A percentile compares a stretch with the other conserved stretches of the same genome.
These are phyloP conservation scores for Noccaea bulbosa DNA, from an alignment of 345 rosid species.

Conservation along the genomic window DNA sequence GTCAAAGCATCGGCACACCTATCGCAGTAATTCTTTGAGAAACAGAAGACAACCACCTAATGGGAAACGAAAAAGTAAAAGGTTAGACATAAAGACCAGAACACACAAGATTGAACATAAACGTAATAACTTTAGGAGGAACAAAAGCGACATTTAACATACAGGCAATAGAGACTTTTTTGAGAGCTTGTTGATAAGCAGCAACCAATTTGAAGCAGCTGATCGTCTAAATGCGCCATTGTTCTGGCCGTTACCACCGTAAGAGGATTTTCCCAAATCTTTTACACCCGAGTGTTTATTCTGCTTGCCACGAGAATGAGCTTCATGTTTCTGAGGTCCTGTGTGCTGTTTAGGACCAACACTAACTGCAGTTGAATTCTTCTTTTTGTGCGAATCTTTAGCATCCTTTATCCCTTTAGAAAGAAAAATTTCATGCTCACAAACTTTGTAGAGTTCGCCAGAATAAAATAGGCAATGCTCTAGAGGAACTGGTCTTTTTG, in stretches of 20 bases:
- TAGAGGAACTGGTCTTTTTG: conserved; percentile 94
- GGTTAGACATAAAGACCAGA: conserved; percentile 26
- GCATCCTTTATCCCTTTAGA: conserved; percentile 81
- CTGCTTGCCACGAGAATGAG: conserved; percentile 63
- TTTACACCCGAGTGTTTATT: conserved; percentile 71
- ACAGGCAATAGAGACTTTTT: conserved; percentile 88
- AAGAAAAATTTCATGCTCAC: conserved; percentile 71
- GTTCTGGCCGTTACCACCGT: conserved; percentile 61
- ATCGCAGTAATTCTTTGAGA: conserved; percentile 96
- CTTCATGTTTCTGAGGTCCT: conserved; percentile 72
- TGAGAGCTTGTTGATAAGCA: conserved; percentile 83
- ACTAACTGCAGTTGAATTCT: conserved; percentile 55
- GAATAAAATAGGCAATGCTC: conserved; percentile 92
- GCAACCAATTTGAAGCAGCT: conserved; percentile 78
- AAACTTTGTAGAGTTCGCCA: conserved; percentile 83
- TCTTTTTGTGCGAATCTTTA: conserved; percentile 74
- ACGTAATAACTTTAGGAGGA: conserved; percentile 18
- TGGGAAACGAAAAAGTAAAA: conserved; percentile 2
- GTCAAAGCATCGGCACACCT: conserved; percentile 76
- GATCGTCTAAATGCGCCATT: conserved; percentile 76
- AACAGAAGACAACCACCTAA: conserved; percentile 90
- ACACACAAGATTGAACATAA: conserved; percentile 12
- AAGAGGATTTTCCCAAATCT: conserved; percentile 51
- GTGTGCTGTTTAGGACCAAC: conserved; percentile 49
- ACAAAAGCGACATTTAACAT: conserved; percentile 37